Evolutionary conservation across 371 early-diverging fungal species (phyloP).

Genomic region (Mortierella sp.): DNA sequence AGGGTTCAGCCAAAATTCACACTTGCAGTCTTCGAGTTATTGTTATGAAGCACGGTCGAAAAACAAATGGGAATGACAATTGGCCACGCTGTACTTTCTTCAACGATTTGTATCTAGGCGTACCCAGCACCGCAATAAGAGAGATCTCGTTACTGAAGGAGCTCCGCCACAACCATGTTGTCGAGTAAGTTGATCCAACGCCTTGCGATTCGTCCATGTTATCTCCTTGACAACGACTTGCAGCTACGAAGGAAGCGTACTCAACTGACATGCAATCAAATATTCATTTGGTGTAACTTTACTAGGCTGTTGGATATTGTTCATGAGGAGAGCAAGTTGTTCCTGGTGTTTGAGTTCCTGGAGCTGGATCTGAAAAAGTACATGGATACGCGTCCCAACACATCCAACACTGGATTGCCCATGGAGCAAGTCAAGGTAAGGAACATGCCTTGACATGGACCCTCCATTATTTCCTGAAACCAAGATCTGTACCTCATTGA

Average conservation of each 20-base stretch:
- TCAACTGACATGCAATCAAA: neutral
- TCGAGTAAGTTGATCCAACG: slow-evolving; percentile 72
- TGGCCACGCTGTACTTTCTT: neutral
- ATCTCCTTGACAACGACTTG: neutral
- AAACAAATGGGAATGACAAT: neutral
- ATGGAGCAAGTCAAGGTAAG: slow-evolving; percentile 52
- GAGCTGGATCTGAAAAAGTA: slow-evolving; percentile 97
- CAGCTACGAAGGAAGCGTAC: neutral
- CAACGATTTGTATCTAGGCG: slow-evolving; percentile 37
- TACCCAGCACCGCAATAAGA: slow-evolving; percentile 95
- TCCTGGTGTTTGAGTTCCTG: slow-evolving; percentile 97
- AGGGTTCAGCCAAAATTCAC: neutral
- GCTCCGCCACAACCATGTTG: slow-evolving; percentile 92
- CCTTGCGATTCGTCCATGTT: slow-evolving; percentile 4
- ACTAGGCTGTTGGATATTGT: slow-evolving; percentile 91
- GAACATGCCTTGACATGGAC: neutral
- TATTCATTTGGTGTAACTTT: neutral
- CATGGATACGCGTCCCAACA: slow-evolving; percentile 74
- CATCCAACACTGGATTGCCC: slow-evolving; percentile 34
- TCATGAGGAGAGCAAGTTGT: slow-evolving; percentile 86
- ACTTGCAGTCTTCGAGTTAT: neutral
- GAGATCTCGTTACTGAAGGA: slow-evolving; percentile 99
- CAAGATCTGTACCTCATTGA: neutral
- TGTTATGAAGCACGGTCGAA: neutral
- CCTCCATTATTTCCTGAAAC: neutral